Conservation (phyloP, 1,284 basidiomycete genomes). For the Apiotrichum siamense region DNA sequence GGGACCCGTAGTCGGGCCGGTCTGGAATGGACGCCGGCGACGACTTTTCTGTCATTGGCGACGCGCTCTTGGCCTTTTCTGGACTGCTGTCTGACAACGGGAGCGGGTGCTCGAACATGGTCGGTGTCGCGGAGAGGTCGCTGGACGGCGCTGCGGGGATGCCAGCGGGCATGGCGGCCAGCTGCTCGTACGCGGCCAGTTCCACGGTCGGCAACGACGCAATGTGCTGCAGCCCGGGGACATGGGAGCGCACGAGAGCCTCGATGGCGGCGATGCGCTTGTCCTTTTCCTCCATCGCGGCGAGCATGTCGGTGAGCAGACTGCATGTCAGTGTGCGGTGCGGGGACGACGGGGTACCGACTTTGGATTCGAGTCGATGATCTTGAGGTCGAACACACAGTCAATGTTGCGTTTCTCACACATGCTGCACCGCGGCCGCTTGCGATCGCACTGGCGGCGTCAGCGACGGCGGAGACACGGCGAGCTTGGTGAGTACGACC, state of each 20-base stretch:
- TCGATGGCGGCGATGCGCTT: constrained; percentile 4
- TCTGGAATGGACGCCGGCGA: too few relatives aligned
- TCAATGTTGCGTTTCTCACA: constrained; percentile 10
- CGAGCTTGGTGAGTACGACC: too few relatives aligned
- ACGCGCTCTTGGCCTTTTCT: too few relatives aligned
- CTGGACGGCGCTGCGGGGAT: too few relatives aligned
- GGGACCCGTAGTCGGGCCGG: too few relatives aligned
- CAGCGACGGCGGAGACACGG: neutral
- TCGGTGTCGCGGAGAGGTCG: too few relatives aligned
- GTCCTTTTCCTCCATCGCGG: constrained; percentile 10
- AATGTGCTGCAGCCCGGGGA: neutral
- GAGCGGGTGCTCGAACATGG: too few relatives aligned
- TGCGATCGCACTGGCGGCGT: constrained; percentile 7
- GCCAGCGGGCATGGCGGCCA: too few relatives aligned
- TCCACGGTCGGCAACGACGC: too few relatives aligned
- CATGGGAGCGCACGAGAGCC: neutral
- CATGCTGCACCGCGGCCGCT: constrained; percentile 9
- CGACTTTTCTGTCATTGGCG: too few relatives aligned
- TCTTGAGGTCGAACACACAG: constrained; percentile 12
- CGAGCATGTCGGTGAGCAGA: constrained; percentile 8
- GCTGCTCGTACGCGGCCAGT: too few relatives aligned
- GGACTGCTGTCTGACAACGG: too few relatives aligned
- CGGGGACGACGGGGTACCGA: neutral
- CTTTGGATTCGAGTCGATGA: constrained; percentile 9
- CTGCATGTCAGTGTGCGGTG: neutral